Evolutionary conservation across 345 rosid genomes (phyloP), one percentile per base, ranked within the genome.

Genomic region (Euphorbia tirucalli): DNA sequence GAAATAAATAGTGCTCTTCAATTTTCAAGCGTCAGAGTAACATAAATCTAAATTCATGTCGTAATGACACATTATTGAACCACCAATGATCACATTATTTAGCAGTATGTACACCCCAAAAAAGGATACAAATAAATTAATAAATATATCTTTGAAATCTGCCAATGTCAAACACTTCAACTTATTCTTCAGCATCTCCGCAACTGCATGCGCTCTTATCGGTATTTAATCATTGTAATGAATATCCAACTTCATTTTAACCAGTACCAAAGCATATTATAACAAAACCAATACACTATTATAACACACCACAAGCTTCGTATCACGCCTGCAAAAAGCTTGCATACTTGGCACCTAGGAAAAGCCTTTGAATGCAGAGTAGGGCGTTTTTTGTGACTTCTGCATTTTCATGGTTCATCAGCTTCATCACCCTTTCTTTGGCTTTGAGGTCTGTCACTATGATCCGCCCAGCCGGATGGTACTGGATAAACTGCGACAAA

Each of bases 401-500:
- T 0, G 87, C 83, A 28, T 85, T 91, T 76, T 91, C 97, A 24
- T 91, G 95, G 85, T 85, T 89, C 93, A 91, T 89, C 83, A 91
- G 75, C 56, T 85, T 91, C 97, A 91, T 91, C 77, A 82, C 93
- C 71, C 97, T 81, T 61, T 94, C 98, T 82, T 94, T 94, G 0
- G 96, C 97, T 79, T 90, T 94, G 70, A 94, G 96, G 78, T 94
- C 97, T 11, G 89, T 78, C 50, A 87, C 86, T 21, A 94, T 90
- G 67, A 94, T 70, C 79, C 98, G 75, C 30, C 98, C 98, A 2
- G 98, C 97, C 10, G 97, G 92, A 82, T 94, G 97, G 72, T 82
- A 71, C 80, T 94, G 96, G 76, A 94, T 92, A 82, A 94, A 94
- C 79, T 94, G 98, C 5, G 98, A 94, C 72, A 94, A 83, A 78